phyloP scores from a whole-genome alignment of 768 basidiomycete species.

The Phylloporus sp. region DNA sequence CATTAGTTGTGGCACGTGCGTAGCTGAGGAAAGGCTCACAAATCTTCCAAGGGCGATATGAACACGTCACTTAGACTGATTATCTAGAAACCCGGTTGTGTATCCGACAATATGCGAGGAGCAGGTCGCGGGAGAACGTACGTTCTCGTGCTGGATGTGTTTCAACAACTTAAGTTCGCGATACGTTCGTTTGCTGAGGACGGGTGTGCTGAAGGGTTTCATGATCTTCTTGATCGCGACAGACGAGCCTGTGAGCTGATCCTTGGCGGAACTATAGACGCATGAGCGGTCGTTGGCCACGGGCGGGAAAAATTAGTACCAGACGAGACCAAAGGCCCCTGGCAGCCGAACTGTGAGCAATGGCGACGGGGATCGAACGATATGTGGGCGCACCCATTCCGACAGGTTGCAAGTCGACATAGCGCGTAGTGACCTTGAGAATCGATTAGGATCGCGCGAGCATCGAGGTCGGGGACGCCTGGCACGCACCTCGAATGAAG shows the following conservation, averaged over 20 bases:
- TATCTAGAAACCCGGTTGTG: slow-evolving; percentile 51
- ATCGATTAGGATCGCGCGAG: slow-evolving; percentile 14
- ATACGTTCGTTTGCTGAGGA: slow-evolving; percentile 96
- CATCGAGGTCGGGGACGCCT: slow-evolving; percentile 20
- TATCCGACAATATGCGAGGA: slow-evolving; percentile 5
- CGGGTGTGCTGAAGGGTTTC: slow-evolving; percentile 99
- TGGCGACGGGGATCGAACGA: slow-evolving; percentile 5
- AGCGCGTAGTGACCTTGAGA: slow-evolving; percentile 88
- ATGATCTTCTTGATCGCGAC: slow-evolving; percentile 99
- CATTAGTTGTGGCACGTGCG: neutral
- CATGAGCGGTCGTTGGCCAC: slow-evolving; percentile 8
- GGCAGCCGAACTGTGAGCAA: slow-evolving; percentile 15
- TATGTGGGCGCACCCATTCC: slow-evolving; percentile 80
- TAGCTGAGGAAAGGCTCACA: slow-evolving; percentile 50
- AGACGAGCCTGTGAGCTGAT: slow-evolving; percentile 88
- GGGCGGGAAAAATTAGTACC: slow-evolving; percentile 45
- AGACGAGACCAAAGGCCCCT: slow-evolving; percentile 97
- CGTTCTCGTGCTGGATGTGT: slow-evolving; percentile 98
- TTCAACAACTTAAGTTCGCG: slow-evolving; percentile 97
- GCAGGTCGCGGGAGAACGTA: slow-evolving; percentile 34
- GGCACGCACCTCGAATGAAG: slow-evolving; percentile 84
- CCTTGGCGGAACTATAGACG: slow-evolving; percentile 75
- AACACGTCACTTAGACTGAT: slow-evolving; percentile 99
- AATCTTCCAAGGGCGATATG: slow-evolving; percentile 98
- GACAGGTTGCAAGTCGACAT: slow-evolving; percentile 98